phyloP scores from a whole-genome alignment of 2,329 filamentous ascomycete species.

The Conoideocrella luteorostrata region DNA sequence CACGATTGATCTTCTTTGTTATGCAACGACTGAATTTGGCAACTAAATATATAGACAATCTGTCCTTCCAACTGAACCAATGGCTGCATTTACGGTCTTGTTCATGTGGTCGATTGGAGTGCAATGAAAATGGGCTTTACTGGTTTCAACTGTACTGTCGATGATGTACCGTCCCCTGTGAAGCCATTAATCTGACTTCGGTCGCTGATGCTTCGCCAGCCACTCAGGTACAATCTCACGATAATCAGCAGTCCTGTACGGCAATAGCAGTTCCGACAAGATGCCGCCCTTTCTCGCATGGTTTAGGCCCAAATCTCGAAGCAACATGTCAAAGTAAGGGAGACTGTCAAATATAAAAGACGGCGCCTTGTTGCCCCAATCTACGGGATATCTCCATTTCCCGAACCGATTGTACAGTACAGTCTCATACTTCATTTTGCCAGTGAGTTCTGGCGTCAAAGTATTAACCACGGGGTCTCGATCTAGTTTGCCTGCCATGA shows the following conservation, averaged over 20 bases:
- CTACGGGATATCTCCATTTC: slow-evolving; percentile 58
- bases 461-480: slow-evolving; percentile 24
- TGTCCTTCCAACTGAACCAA: too few species aligned
- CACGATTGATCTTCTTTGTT: not conserved
- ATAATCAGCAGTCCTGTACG: slow-evolving; percentile 54
- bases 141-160: too few species aligned
- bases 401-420: slow-evolving; percentile 60
- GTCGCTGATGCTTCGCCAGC: not conserved
- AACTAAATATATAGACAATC: not conserved
- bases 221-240: not conserved
- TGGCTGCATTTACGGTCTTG: too few species aligned
- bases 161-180: too few species aligned
- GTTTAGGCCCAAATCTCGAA: slow-evolving; percentile 57
- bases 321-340: slow-evolving; percentile 61
- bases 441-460: slow-evolving; percentile 7
- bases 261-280: slow-evolving; percentile 37
- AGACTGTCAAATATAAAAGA: slow-evolving; percentile 69
- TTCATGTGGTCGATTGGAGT: too few species aligned
- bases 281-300: slow-evolving; percentile 34
- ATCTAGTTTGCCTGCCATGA: slow-evolving; percentile 33
- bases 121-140: too few species aligned
- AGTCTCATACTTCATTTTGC: slow-evolving; percentile 40
- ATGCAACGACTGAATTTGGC: not conserved
- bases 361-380: slow-evolving; percentile 52
- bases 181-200: not conserved